Base-by-base conservation (phyloP, 1,139 yeast species). In the Debaryomyces subglobosus region DNA sequence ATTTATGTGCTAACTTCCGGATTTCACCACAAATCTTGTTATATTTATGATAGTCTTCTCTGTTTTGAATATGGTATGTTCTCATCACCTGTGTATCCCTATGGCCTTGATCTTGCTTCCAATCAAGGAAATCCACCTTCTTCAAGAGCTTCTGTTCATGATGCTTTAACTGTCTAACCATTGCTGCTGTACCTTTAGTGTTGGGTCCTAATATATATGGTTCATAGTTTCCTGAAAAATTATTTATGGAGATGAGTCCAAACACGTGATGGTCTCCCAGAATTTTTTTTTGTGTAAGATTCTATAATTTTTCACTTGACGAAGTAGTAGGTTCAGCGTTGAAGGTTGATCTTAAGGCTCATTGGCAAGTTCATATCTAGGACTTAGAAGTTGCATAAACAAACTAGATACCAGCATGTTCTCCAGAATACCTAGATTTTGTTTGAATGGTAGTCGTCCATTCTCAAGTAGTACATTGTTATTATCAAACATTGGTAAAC, bases 21-120 rank as follows among this genome's bases (percentile, higher is more conserved):
- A 95, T 80, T 45, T 88, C 88, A 56, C 99, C 99, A 68, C 97
- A 91, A 43, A 92, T 81, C 60, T 83, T 85, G 72, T 94, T 94
- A 68, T 94, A 94, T 65, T 91, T 90, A 65, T 88, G 95, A 67
- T 95, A 95, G 67, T 95, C 99, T 66, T 91, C 97, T 64, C 99
- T 82, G 66, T 92, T 88, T 62, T 90, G 97, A 46, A 95, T 80
- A 65, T 92, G 97, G 68, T 92, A 95, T 46, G 90, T 88, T 60
- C 95, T 80, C 96, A 94, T 94, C 39, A 95, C 96, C 67, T 89
- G 95, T 32, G 96, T 86, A 61, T 94, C 99, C 55, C 99, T 77
- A 66, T 95, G 99, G 34, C 95, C 92, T 51, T 86, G 86, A 67
- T 94, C 99, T 63, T 91, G 96, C 68, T 94, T 94, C 97, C 98